Base-by-base conservation (phyloP, 176 grass and related monocot species). In the Phoenix roebelenii region DNA sequence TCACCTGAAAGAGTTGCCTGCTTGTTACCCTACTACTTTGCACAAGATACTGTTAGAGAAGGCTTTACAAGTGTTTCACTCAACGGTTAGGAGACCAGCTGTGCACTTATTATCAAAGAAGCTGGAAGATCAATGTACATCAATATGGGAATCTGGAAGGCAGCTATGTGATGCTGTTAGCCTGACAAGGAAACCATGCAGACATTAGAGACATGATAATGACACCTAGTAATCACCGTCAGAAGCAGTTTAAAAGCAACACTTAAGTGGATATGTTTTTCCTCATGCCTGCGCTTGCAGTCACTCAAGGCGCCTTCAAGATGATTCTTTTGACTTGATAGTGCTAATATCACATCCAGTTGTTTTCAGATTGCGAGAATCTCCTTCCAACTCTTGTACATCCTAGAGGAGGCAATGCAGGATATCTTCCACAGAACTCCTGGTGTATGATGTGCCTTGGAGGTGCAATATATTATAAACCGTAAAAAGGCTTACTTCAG, bases 261-360 rank as follows among this genome's bases (percentile, higher is more conserved):
- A 91, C 57, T 91, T 77, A 22, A 97, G 87, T 59, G 76, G 76
- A 55, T 88, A 77, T 67, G 73, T 75, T 60, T 97, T 91, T 69
- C 85, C 88, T 76, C 92, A 91, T 85, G 87, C 87, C n/a, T 97
- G 87, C 76, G 78, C 87, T 59, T 97, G 92, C 63, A 87, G 92
- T 20, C 71, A 83, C 32, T 91, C 78, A 55, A 75, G 92, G 67
- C 59, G 72, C 23, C 73, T 91, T 64, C 74, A 69, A 75, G 83
- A 97, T 28, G 87, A 97, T 68, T 87, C 92, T 60, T 97, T 88
- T 80, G 83, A 90, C 65, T 85, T 69, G 66, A 85, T 52, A 72
- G 71, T 58, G 92, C 77, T 14, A 90, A 97, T 44, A 18, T 90
- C 60, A 79, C 74, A 58, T 97, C 88, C 65, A 87, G 70, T 71